These are phyloP conservation scores for Didymella exigua DNA, from an alignment of 2,329 filamentous ascomycete species.

Conservation along the genomic window DNA sequence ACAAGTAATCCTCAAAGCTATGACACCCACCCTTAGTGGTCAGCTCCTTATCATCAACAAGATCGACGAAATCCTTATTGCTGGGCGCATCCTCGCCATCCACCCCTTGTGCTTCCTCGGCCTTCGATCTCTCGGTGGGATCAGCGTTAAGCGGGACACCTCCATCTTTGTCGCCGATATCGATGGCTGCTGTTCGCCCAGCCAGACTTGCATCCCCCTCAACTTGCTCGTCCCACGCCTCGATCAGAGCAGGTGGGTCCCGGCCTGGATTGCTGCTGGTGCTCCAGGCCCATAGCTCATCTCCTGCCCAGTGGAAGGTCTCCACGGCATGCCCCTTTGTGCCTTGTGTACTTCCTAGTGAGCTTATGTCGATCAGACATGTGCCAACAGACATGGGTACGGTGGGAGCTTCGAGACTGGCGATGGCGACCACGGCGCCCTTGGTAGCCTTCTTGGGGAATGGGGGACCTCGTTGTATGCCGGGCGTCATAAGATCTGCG, in stretches of 20 bases:
- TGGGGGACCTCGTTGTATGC: slow-evolving; percentile 67
- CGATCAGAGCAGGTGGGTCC: slow-evolving; percentile 58
- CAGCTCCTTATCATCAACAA: slow-evolving; percentile 57
- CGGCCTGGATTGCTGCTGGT: slow-evolving; percentile 59
- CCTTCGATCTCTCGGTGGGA: slow-evolving; percentile 37
- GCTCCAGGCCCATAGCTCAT: slow-evolving; percentile 72
- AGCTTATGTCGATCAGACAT: slow-evolving; percentile 68
- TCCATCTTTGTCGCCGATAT: slow-evolving; percentile 54
- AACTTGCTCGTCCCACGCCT: slow-evolving; percentile 55
- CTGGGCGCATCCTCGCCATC: slow-evolving; percentile 44
- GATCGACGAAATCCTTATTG: slow-evolving; percentile 42
- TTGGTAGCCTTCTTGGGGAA: slow-evolving; percentile 65
- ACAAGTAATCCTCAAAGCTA: not conserved
- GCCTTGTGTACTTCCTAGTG: slow-evolving; percentile 61
- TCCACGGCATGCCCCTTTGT: slow-evolving; percentile 68
- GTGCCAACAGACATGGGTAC: slow-evolving; percentile 68
- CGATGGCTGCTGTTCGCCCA: slow-evolving; percentile 50
- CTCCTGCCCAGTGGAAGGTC: slow-evolving; percentile 70
- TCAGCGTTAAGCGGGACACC: slow-evolving; percentile 51
- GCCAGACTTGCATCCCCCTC: slow-evolving; percentile 42
- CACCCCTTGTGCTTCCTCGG: slow-evolving; percentile 41
- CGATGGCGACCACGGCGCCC: slow-evolving; percentile 67
- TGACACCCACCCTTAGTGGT: slow-evolving; percentile 59
- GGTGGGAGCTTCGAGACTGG: slow-evolving; percentile 62
- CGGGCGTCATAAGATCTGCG: slow-evolving; percentile 72